These are phyloP conservation scores for Medicago arabica DNA, from an alignment of 306 rosid species.

Conservation along the genomic window DNA sequence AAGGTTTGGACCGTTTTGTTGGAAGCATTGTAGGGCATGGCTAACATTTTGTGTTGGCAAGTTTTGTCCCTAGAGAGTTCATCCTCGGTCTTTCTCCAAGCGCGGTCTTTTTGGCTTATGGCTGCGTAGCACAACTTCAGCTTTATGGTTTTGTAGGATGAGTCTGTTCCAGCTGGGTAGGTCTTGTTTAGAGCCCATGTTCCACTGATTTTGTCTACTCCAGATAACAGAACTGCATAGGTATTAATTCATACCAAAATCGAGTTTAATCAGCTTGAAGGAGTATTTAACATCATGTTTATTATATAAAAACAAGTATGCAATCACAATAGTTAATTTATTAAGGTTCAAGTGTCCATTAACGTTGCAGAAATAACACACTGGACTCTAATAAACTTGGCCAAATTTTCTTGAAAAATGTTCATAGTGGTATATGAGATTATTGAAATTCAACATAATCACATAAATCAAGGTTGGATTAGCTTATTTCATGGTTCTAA, in stretches of 20 bases:
- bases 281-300: background rate
- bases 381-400: no score
- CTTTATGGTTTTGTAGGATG: slow-evolving; percentile 68
- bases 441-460: no score
- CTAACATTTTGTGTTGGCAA: slow-evolving; percentile 61
- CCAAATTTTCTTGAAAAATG: no score
- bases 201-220: slow-evolving; percentile 64
- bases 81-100: slow-evolving; percentile 89
- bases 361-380: no score
- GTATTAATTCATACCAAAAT: background rate
- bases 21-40: slow-evolving; percentile 58
- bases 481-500: no score
- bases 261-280: background rate
- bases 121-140: slow-evolving; percentile 83
- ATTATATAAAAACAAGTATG: no score
- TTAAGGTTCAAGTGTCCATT: no score
- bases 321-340: no score
- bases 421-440: no score
- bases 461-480: no score
- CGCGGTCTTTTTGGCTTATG: slow-evolving; percentile 78
- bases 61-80: slow-evolving; percentile 74
- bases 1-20: slow-evolving; percentile 55
- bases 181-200: slow-evolving; percentile 69
- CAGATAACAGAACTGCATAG: slow-evolving; percentile 75
- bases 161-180: slow-evolving; percentile 58